Conservation (phyloP, 305 asterid genomes). For the Coffea humblotiana region DNA sequence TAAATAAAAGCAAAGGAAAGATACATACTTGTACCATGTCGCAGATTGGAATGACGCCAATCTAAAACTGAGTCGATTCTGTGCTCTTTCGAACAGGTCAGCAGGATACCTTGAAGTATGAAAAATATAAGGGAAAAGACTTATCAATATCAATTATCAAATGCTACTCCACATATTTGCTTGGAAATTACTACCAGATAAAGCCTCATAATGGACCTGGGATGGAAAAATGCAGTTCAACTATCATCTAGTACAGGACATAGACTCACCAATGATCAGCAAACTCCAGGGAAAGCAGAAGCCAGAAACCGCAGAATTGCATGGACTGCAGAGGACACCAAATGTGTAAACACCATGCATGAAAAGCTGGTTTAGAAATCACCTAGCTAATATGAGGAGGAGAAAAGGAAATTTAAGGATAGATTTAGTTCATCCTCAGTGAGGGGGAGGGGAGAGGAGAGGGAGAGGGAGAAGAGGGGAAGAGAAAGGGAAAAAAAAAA, state of each 20-base stretch:
- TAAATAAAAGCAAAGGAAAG: slow-evolving; percentile 7
- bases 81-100: slow-evolving; percentile 68
- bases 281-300: slow-evolving; percentile 70
- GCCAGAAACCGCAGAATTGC: slow-evolving; percentile 75
- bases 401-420: slow-evolving; percentile 27
- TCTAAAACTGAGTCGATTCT: slow-evolving; percentile 80
- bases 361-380: background rate
- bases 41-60: slow-evolving; percentile 88
- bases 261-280: slow-evolving; percentile 38
- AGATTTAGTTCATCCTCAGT: background rate
- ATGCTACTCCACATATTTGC: background rate
- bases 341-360: slow-evolving; percentile 43
- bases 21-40: slow-evolving; percentile 67
- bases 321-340: slow-evolving; percentile 60
- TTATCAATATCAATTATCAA: background rate
- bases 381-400: background rate
- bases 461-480: too few species aligned
- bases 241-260: background rate
- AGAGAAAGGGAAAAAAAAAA: too few species aligned
- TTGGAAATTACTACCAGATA: background rate
- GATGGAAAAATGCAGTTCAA: background rate
- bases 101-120: slow-evolving; percentile 67
- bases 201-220: background rate
- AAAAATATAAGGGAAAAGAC: background rate
- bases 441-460: slow-evolving; percentile 31